These are phyloP conservation scores for Selaginella moellendorffii DNA, from an alignment of 75 land plant genomes.

Conservation along the genomic window DNA sequence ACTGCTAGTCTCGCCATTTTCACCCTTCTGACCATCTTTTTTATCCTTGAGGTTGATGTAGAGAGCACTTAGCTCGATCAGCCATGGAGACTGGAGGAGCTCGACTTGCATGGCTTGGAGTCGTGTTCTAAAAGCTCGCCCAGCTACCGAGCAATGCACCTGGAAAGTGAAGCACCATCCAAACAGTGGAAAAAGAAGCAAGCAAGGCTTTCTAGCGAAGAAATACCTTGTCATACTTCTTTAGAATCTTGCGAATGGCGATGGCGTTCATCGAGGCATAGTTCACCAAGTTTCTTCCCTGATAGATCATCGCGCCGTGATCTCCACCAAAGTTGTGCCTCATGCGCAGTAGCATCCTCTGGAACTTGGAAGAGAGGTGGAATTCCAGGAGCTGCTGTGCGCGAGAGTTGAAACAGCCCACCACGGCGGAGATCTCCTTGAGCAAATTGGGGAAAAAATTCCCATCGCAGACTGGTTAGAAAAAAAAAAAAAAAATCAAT, in stretches of 20 bases:
- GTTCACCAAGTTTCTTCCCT: background rate
- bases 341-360: background rate
- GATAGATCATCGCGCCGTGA: background rate
- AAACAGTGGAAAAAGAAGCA: background rate
- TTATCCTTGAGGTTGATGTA: conserved; percentile 3
- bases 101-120: background rate
- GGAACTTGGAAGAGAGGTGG: background rate
- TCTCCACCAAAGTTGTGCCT: background rate
- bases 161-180: background rate
- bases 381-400: background rate
- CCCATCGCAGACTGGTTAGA: conserved; percentile 8
- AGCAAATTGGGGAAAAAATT: conserved; percentile 1
- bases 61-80: conserved; percentile 4
- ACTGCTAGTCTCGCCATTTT: too few relatives aligned
- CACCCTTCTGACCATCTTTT: too few relatives aligned
- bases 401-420: background rate
- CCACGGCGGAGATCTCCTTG: background rate
- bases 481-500: background rate
- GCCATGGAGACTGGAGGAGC: conserved; percentile 6
- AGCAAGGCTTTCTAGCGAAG: background rate
- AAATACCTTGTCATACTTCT: conserved; percentile 5
- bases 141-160: background rate
- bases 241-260: background rate
- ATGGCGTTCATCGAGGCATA: conserved; percentile 10
- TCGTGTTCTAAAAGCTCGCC: background rate